These are phyloP conservation scores for Tulasnella sp. DNA, from an alignment of 768 basidiomycete species.

Conservation along the genomic window DNA sequence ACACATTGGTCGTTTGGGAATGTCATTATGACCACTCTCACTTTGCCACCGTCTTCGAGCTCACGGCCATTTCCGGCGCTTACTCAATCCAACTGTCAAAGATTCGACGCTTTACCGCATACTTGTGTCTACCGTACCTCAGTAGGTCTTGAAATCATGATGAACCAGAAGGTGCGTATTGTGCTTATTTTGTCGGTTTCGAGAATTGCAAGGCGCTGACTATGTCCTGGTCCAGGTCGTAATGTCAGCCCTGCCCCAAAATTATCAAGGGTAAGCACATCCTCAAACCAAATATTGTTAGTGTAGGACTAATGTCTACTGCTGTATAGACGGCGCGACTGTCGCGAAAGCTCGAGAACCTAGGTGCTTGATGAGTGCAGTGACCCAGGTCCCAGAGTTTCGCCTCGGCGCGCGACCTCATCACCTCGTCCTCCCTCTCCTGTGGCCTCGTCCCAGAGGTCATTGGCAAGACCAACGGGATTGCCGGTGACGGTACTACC, in stretches of 20 bases:
- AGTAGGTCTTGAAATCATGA: no score
- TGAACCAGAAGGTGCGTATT: constrained; percentile 80
- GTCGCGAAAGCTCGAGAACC: constrained; percentile 98
- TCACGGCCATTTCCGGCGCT: no score
- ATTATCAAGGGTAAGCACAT: constrained; percentile 76
- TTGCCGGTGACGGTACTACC: constrained; percentile 95
- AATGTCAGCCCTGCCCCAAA: constrained; percentile 96
- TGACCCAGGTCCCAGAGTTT: no score
- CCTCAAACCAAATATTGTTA: not conserved
- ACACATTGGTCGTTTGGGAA: no score
- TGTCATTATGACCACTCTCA: no score
- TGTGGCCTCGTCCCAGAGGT: constrained; percentile 85
- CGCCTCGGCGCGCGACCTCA: not conserved
- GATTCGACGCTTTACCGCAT: no score
- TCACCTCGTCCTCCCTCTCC: not conserved
- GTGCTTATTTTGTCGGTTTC: no score
- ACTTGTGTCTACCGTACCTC: no score
- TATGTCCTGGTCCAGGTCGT: constrained; percentile 42
- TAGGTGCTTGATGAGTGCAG: constrained; percentile 75
- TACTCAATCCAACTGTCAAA: no score
- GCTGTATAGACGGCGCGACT: constrained; percentile 77
- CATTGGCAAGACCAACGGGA: constrained; percentile 91
- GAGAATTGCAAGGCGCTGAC: not conserved
- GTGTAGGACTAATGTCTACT: not conserved
- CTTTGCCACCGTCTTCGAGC: no score